Conservation (phyloP, 2,329 filamentous ascomycete genomes). For the Neofusicoccum laricinum region DNA sequence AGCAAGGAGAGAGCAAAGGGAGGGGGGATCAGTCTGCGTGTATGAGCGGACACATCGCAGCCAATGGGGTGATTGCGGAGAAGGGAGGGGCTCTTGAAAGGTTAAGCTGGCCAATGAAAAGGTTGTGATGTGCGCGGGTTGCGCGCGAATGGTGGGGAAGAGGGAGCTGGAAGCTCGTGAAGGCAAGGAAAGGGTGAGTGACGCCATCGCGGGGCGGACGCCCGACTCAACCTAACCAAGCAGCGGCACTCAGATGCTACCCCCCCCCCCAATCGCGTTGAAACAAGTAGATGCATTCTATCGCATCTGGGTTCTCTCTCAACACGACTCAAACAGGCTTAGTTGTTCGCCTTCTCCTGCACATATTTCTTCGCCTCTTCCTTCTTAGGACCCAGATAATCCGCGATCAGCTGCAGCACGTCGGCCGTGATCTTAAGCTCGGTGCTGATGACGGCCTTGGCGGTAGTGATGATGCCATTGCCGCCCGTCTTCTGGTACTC, state of each 20-base stretch:
- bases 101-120: background rate
- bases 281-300: background rate
- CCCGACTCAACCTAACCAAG: background rate
- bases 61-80: background rate
- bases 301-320: background rate
- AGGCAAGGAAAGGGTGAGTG: slow-evolving; percentile 7
- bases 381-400: slow-evolving; percentile 34
- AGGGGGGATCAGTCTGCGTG: background rate
- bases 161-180: background rate
- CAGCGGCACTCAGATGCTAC: background rate
- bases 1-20: background rate
- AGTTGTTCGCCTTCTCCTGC: slow-evolving; percentile 29
- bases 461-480: slow-evolving; percentile 34
- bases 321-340: background rate
- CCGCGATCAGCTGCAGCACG: slow-evolving; percentile 28
- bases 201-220: slow-evolving; percentile 1
- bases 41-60: background rate
- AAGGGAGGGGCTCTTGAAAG: background rate
- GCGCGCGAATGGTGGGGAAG: background rate
- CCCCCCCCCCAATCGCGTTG: background rate
- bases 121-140: background rate
- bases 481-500: slow-evolving; percentile 40
- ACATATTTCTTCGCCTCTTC: slow-evolving; percentile 31
- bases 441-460: slow-evolving; percentile 36
- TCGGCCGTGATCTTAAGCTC: slow-evolving; percentile 39